Evolutionary conservation across 306 rosid species (phyloP).

Genomic region (Luffa aegyptiaca): DNA sequence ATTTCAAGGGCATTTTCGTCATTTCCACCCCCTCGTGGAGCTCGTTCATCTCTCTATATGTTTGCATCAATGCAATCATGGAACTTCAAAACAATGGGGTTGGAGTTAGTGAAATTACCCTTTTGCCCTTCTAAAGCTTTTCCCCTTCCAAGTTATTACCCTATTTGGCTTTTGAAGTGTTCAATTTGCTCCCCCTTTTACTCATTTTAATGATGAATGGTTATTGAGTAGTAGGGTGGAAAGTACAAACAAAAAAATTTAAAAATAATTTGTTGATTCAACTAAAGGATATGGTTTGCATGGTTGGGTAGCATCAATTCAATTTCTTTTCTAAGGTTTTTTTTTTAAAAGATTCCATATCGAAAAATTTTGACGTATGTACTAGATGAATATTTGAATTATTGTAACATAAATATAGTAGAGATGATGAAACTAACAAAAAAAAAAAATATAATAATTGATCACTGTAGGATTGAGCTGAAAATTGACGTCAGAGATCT

Average conservation of each 20-base stretch:
- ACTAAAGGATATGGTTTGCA: background rate
- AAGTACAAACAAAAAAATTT: background rate
- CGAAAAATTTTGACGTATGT: background rate
- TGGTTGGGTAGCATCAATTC: background rate
- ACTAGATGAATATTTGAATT: background rate
- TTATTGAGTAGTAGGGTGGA: conserved; percentile 4
- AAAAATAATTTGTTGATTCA: background rate
- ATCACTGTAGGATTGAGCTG: no score
- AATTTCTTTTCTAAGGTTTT: background rate
- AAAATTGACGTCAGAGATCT: no score
- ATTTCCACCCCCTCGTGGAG: conserved; percentile 21
- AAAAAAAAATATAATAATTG: no score
- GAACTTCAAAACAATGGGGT: conserved; percentile 11
- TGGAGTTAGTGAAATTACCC: conserved; percentile 16
- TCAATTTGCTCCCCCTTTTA: background rate
- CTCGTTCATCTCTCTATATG: conserved; percentile 20
- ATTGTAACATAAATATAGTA: background rate
- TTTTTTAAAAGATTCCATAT: background rate
- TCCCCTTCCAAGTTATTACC: background rate
- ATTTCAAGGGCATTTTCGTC: conserved; percentile 27
- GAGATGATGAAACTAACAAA: background rate
- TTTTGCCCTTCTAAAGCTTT: conserved; percentile 8
- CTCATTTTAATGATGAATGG: conserved; percentile 8
- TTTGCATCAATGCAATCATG: conserved; percentile 27
- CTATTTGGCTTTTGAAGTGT: conserved; percentile 1